Conservation (phyloP, 163 green algal species). For the Trebouxia gelatinosa region DNA sequence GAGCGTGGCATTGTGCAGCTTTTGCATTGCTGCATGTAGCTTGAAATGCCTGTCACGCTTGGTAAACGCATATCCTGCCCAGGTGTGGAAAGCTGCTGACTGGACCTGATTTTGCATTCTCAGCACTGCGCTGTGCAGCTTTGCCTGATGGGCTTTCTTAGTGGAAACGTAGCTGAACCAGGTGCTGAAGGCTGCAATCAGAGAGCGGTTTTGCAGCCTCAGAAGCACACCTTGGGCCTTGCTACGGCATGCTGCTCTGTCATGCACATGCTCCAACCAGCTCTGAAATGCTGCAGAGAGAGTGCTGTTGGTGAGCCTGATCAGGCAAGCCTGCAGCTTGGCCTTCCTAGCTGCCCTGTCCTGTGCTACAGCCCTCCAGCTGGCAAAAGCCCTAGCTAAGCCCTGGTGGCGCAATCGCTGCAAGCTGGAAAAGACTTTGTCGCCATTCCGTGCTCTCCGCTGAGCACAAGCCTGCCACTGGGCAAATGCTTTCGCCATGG, state of each 20-base stretch:
- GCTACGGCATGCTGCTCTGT: not conserved
- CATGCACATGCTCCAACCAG: not conserved
- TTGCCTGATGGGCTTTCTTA: not conserved
- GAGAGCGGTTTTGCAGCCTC: conserved; percentile 5
- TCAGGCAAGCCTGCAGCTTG: conserved; percentile 12
- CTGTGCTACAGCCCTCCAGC: conserved; percentile 13
- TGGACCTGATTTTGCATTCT: conserved; percentile 25
- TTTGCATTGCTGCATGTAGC: conserved; percentile 1
- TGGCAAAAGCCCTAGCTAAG: conserved; percentile 25
- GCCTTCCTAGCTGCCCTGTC: not conserved
- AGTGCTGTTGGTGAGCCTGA: conserved; percentile 15
- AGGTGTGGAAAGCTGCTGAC: conserved; percentile 6
- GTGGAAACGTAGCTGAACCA: conserved; percentile 9
- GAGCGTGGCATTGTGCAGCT: conserved; percentile 5
- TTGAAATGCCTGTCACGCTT: not conserved
- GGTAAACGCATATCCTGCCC: not conserved
- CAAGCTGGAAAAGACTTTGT: conserved; percentile 20
- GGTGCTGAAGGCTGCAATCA: conserved; percentile 29
- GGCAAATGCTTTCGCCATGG: conserved; percentile 13
- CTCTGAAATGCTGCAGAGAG: conserved; percentile 19
- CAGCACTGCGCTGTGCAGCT: conserved; percentile 4
- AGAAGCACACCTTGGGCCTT: not conserved
- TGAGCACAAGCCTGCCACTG: conserved; percentile 16
- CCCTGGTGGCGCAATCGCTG: conserved; percentile 23
- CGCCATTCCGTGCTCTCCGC: conserved; percentile 1